Evolutionary conservation across 2,329 filamentous ascomycete species (phyloP), one percentile per base, ranked within the genome.

Genomic region (Zymoseptoria brevis): DNA sequence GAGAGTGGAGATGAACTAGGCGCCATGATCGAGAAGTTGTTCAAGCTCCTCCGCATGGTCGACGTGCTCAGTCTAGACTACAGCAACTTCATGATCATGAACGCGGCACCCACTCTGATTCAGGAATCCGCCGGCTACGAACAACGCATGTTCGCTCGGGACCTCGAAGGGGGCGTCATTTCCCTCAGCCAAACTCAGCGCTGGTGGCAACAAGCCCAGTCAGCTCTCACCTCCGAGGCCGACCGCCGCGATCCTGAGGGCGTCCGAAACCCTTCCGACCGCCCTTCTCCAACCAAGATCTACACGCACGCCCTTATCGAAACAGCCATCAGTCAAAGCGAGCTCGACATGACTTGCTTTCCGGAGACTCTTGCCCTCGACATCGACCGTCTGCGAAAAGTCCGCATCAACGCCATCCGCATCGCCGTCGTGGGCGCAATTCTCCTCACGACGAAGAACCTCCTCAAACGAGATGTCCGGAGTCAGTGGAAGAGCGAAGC

Each of bases 61-160:
- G 87, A 94, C 67, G 77, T 87, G 41, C 86, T 93, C 76, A 83
- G 88, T 22, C 84, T 90, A 60, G 89, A 94, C 68, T 91, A 92
- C 68, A 87, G 88, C 60, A 94, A 94, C 71, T 93, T 90, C 69
- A 80, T 92, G 67, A 77, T 94, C 54, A 84, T 86, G 72, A 82
- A 87, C 26, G 85, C 86, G 0, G 87, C 87, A 1, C 87, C 88
- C 0, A 83, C 83, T 5, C 80, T 94, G 56, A 83, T 90, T 57
- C 83, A 87, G 63, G 86, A 89, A 63, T 85, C 88, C 1, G 77
- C 85, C 1, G 80, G 84, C 16, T 93, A 93, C 71, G 89, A 94
- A 69, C 81, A 84, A n/a, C 86, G 86, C 64, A 79, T 81, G 48
- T 94, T 94, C 66, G 78, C 82, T 1, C 80, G 87, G 45, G 84